phyloP scores from a whole-genome alignment of 805 yeast species.

The Grigorovia transvaalensis region DNA sequence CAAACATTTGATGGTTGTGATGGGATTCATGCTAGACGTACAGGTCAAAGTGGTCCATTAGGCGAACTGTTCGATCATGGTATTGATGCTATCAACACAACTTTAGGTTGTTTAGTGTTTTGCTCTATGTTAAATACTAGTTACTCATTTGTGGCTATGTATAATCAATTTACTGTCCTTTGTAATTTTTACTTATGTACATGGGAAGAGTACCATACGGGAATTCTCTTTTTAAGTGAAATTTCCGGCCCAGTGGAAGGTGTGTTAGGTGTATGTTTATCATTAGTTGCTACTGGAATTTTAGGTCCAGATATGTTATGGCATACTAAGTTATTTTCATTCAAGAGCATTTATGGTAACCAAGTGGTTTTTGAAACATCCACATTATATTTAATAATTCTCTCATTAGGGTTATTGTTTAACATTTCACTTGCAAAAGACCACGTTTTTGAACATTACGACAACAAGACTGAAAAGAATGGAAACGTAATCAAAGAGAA shows the following conservation, averaged over 20 bases:
- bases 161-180: slow-evolving; percentile 63
- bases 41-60: slow-evolving; percentile 89
- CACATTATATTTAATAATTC: slow-evolving; percentile 45
- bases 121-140: slow-evolving; percentile 73
- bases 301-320: slow-evolving; percentile 58
- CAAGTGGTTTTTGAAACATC: slow-evolving; percentile 31
- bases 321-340: slow-evolving; percentile 36
- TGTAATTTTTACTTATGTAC: slow-evolving; percentile 82
- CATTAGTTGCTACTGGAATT: slow-evolving; percentile 54
- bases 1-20: slow-evolving; percentile 96
- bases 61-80: slow-evolving; percentile 95
- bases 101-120: slow-evolving; percentile 65
- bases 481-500: slow-evolving; percentile 19
- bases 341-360: slow-evolving; percentile 6
- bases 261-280: slow-evolving; percentile 47
- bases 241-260: slow-evolving; percentile 97
- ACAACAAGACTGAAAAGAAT: slow-evolving; percentile 16
- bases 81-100: slow-evolving; percentile 63
- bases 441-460: slow-evolving; percentile 44
- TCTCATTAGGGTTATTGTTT: slow-evolving; percentile 47
- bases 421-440: slow-evolving; percentile 59
- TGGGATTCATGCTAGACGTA: slow-evolving; percentile 89
- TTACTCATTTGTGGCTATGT: slow-evolving; percentile 45
- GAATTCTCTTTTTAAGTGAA: slow-evolving; percentile 61
- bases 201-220: slow-evolving; percentile 94